Percentiles rank a stretch among this genome's conserved stretches.
Conservation (phyloP, 257 asterid genomes). For the Ophiorrhiza pumila region DNA sequence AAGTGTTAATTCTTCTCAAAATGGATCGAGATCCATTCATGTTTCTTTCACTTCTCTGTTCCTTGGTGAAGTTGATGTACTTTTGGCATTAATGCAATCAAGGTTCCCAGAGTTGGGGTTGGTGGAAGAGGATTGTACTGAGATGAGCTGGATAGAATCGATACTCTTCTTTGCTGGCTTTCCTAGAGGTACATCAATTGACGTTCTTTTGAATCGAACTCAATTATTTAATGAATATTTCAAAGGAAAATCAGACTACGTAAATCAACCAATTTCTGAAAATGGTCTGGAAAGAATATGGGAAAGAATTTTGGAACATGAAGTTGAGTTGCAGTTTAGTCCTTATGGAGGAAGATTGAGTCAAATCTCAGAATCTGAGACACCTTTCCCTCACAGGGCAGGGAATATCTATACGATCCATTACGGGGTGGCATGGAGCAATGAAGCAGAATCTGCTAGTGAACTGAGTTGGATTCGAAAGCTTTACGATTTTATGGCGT, state of each 20-base stretch:
- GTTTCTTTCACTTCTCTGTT: slow-evolving; percentile 33
- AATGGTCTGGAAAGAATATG: slow-evolving; percentile 33
- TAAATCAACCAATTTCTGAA: no score
- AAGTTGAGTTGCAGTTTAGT: not conserved
- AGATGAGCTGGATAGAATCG: slow-evolving; percentile 47
- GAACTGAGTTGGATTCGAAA: not conserved
- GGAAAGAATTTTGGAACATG: slow-evolving; percentile 17
- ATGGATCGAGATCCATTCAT: slow-evolving; percentile 18
- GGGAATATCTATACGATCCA: not conserved
- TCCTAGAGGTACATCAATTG: not conserved
- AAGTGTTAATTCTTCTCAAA: slow-evolving; percentile 7
- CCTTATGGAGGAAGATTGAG: not conserved
- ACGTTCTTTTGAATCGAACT: not conserved
- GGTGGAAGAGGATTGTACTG: slow-evolving; percentile 29
- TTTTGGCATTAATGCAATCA: slow-evolving; percentile 30
- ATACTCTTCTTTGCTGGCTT: slow-evolving; percentile 23
- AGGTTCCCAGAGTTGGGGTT: slow-evolving; percentile 43
- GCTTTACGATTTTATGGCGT: not conserved
- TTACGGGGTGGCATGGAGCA: not conserved
- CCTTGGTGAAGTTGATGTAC: slow-evolving; percentile 30
- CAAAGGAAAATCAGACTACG: slow-evolving; percentile 47
- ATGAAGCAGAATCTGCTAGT: not conserved
- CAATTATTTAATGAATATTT: no score
- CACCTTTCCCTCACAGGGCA: not conserved
- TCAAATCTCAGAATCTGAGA: not conserved